Evolutionary conservation across 768 basidiomycete species (phyloP).

Genomic region (Mycena alexandri): DNA sequence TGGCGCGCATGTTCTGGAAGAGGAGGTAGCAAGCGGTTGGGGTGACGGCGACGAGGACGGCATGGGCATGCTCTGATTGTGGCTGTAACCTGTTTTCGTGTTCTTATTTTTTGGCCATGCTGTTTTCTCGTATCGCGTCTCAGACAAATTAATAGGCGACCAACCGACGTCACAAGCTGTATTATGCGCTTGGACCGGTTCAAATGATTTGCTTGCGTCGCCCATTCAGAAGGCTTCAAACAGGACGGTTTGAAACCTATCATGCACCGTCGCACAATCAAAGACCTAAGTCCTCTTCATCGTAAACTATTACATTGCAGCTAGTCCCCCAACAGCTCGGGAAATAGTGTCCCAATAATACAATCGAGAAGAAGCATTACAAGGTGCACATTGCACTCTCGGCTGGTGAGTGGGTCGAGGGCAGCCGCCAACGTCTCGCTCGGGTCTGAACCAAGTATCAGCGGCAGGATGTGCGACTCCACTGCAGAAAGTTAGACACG

Average conservation of each 20-base stretch:
- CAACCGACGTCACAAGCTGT: too few species aligned
- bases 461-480: conserved; percentile 58
- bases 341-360: conserved; percentile 78
- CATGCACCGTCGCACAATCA: too few species aligned
- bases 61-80: conserved; percentile 73
- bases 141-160: too few species aligned
- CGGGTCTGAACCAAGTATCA: conserved; percentile 69
- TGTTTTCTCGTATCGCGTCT: not conserved
- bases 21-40: conserved; percentile 80
- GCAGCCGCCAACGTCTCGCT: conserved; percentile 62
- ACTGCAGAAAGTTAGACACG: conserved; percentile 7
- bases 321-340: conserved; percentile 70
- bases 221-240: too few species aligned
- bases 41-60: conserved; percentile 77
- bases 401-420: conserved; percentile 71
- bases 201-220: too few species aligned
- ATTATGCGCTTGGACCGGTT: too few species aligned
- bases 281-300: too few species aligned
- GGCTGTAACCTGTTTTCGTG: conserved; percentile 14
- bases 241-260: too few species aligned
- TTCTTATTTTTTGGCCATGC: conserved; percentile 10
- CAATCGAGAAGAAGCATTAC: conserved; percentile 80
- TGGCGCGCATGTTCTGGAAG: conserved; percentile 57
- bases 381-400: conserved; percentile 85
- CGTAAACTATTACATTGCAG: too few species aligned